A percentile compares a stretch with the other conserved stretches of the same genome.
These are phyloP conservation scores for Bisporella sp. DNA, from an alignment of 2,329 filamentous ascomycete genomes.

Conservation along the genomic window DNA sequence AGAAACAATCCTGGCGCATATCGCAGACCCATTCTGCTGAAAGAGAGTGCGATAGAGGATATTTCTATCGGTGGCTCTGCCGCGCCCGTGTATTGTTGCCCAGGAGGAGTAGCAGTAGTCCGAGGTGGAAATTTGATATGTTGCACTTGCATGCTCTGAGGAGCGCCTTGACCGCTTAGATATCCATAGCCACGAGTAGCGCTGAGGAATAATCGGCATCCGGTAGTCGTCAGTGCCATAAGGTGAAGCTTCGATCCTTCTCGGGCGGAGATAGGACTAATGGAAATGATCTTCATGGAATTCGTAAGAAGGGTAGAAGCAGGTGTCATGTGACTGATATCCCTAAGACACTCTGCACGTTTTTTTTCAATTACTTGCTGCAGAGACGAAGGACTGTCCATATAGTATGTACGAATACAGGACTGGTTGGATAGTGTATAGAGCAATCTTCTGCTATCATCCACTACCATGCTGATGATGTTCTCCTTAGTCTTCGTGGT, in stretches of 20 bases:
- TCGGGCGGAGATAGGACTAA: slow-evolving; percentile 73
- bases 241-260: slow-evolving; percentile 82
- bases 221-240: slow-evolving; percentile 83
- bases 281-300: slow-evolving; percentile 68
- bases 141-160: slow-evolving; percentile 95
- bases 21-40: slow-evolving; percentile 46
- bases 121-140: slow-evolving; percentile 89
- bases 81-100: slow-evolving; percentile 17
- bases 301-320: slow-evolving; percentile 64
- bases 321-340: slow-evolving; percentile 82
- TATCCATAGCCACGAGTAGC: slow-evolving; percentile 69
- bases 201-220: slow-evolving; percentile 87
- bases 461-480: slow-evolving; percentile 74
- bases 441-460: slow-evolving; percentile 80
- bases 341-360: slow-evolving; percentile 51
- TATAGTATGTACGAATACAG: slow-evolving; percentile 85
- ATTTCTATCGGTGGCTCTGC: slow-evolving; percentile 20
- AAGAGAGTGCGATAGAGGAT: slow-evolving; percentile 41
- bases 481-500: slow-evolving; percentile 49
- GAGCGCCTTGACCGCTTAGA: slow-evolving; percentile 49
- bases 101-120: slow-evolving; percentile 20
- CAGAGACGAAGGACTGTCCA: slow-evolving; percentile 59
- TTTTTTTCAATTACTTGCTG: slow-evolving; percentile 58
- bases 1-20: slow-evolving; percentile 90
- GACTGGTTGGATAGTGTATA: slow-evolving; percentile 87